A percentile compares a stretch with the other conserved stretches of the same genome.
Evolutionary conservation across 371 early-diverging fungal species (phyloP).

Genomic region (Mucor saturninus): DNA sequence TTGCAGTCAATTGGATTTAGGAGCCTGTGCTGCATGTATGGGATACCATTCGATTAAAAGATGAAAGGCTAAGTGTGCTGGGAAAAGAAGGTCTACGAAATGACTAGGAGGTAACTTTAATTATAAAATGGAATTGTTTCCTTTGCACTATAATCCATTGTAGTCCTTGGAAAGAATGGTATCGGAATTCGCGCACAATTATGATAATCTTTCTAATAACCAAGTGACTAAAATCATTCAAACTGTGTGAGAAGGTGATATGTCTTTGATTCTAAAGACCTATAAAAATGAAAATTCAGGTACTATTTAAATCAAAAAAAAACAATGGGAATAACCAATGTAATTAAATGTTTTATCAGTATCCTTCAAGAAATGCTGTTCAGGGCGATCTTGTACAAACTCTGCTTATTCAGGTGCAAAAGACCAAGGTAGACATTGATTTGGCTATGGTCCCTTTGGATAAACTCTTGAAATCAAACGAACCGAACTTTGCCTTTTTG

Average conservation of each 20-base stretch:
- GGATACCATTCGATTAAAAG: conserved; percentile 82
- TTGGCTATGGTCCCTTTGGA: conserved; percentile 92
- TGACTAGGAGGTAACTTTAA: conserved; percentile 70
- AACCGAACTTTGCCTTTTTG: conserved; percentile 93
- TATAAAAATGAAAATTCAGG: conserved; percentile 82
- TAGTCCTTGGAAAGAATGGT: conserved; percentile 90
- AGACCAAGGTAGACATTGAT: conserved; percentile 90
- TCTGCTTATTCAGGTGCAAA: conserved; percentile 89
- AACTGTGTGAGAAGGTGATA: conserved; percentile 75
- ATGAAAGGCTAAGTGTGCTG: conserved; percentile 73
- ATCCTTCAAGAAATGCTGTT: conserved; percentile 65
- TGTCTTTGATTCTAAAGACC: conserved; percentile 73
- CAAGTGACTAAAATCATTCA: conserved; percentile 44
- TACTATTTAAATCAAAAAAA: neutral
- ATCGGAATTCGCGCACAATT: conserved; percentile 73
- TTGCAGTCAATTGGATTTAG: conserved; percentile 78
- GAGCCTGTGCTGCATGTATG: conserved; percentile 76
- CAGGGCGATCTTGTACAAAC: conserved; percentile 79
- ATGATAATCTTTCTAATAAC: conserved; percentile 44
- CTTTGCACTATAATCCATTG: neutral
- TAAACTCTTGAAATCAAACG: conserved; percentile 91
- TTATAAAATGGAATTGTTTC: neutral
- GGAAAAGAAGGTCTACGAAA: conserved; percentile 77
- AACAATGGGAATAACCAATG: conserved; percentile 23
- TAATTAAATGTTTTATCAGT: neutral